Percentiles rank a stretch among this genome's conserved stretches.
phyloP scores from a whole-genome alignment of 768 basidiomycete species.

The Pisolithus albus region DNA sequence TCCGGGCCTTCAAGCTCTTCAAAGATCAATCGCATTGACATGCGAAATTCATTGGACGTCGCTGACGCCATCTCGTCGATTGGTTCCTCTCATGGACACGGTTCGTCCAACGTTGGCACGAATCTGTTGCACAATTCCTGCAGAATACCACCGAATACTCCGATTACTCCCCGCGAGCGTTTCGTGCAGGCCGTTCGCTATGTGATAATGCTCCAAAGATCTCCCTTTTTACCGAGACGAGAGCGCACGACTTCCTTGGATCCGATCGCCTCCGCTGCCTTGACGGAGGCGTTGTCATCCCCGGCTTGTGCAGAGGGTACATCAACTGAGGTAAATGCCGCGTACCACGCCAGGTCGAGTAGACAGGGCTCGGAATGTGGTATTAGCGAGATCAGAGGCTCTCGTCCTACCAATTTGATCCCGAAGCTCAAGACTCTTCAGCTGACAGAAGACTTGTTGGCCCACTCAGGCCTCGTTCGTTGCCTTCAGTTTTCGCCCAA shows the following conservation, averaged over 20 bases:
- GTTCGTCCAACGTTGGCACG: neutral
- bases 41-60: neutral
- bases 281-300: neutral
- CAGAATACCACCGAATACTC: neutral
- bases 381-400: conserved; percentile 34
- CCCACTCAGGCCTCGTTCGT: conserved; percentile 61
- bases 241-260: conserved; percentile 32
- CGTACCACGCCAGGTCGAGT: neutral
- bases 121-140: neutral
- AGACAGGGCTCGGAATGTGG: neutral
- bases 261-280: conserved; percentile 3
- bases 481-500: conserved; percentile 75
- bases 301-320: neutral
- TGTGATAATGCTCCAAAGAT: conserved; percentile 30
- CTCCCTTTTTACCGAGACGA: conserved; percentile 19
- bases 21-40: neutral
- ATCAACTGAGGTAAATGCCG: neutral
- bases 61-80: neutral
- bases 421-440: conserved; percentile 50
- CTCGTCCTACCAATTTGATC: conserved; percentile 50
- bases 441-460: conserved; percentile 52
- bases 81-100: conserved; percentile 1
- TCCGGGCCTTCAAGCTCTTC: conserved; percentile 1
- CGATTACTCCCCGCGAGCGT: conserved; percentile 13
- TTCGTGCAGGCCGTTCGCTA: conserved; percentile 32